Conservation (phyloP, 768 basidiomycete genomes). For the Cytidiella melzeri region DNA sequence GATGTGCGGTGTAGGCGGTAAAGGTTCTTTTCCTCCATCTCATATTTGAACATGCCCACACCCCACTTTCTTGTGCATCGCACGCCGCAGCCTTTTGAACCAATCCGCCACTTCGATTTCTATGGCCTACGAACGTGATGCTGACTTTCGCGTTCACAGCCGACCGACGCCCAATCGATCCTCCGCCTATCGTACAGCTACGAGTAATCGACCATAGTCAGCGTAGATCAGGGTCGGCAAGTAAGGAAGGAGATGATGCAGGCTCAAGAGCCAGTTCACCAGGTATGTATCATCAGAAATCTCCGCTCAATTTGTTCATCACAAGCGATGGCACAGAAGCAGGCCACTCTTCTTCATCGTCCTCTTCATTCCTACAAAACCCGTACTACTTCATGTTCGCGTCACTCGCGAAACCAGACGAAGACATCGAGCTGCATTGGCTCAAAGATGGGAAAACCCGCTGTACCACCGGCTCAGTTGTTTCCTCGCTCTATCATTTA, state of each 20-base stretch:
- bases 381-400: constrained; percentile 98
- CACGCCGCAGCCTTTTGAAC: neutral
- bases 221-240: neutral
- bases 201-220: constrained; percentile 67
- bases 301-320: neutral
- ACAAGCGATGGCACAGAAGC: neutral
- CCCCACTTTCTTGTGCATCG: neutral
- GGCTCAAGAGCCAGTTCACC: constrained; percentile 19
- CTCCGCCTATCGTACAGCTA: constrained; percentile 94
- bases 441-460: constrained; percentile 87
- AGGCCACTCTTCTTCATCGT: constrained; percentile 10
- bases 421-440: constrained; percentile 86
- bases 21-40: constrained; percentile 36
- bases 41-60: neutral
- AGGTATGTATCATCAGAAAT: constrained; percentile 14
- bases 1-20: constrained; percentile 87
- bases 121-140: neutral
- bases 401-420: constrained; percentile 81
- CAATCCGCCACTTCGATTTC: neutral
- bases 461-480: constrained; percentile 87
- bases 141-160: constrained; percentile 36
- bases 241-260: neutral
- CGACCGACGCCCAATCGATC: constrained; percentile 94
- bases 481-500: constrained; percentile 86
- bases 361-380: constrained; percentile 72